Evolutionary conservation across 169 alveolate species (phyloP), one percentile per base, ranked within the genome.

Genomic region (Plasmodium sp.): DNA sequence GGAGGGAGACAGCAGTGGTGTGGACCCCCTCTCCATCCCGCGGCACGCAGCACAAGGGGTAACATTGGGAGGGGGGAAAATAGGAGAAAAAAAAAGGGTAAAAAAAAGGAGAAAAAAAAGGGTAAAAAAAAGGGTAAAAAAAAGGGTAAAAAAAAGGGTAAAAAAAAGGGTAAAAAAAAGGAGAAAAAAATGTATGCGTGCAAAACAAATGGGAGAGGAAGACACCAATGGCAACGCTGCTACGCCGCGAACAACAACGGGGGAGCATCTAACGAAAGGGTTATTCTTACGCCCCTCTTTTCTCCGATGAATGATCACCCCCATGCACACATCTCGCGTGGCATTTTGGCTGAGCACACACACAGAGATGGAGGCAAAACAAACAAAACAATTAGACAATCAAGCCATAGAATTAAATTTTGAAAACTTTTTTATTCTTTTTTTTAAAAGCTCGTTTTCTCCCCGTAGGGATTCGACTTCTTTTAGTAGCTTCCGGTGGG

Each of bases 361-460:
- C 51, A 31, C 39, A 48, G 31, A 77, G 41, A 22, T 16, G 36
- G 54, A 79, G 36, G 12, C 7, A 79, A 45, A 79, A 79, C 14
- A 22, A 27, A 18, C 10, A 18, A 62, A 62, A 62, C 36, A 18
- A 62, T 62, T 62, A 2, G 39, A 62, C 16, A 62, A 12, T 27
- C 36, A 62, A 6, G 77, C 39, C 77, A 62, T 27, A 18, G 77
- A 45, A 41, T 48, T 81, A 45, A 34, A 43, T 72, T 85, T 85
- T 22, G 93, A 84, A 27, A 85, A 45, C 67, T 85, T 85, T 85
- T 85, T 85, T 14, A 85, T 85, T 62, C 93, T 74, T 75, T 85
- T 85, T 85, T 85, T 85, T 33, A 85, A 73, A 18, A 85, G 45
- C 22, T 85, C 93, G 45, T 85, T 85, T 85, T 85, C 93, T 74